These are phyloP conservation scores for Pyricularia sp. DNA, from an alignment of 2,329 filamentous ascomycete genomes.

Conservation along the genomic window DNA sequence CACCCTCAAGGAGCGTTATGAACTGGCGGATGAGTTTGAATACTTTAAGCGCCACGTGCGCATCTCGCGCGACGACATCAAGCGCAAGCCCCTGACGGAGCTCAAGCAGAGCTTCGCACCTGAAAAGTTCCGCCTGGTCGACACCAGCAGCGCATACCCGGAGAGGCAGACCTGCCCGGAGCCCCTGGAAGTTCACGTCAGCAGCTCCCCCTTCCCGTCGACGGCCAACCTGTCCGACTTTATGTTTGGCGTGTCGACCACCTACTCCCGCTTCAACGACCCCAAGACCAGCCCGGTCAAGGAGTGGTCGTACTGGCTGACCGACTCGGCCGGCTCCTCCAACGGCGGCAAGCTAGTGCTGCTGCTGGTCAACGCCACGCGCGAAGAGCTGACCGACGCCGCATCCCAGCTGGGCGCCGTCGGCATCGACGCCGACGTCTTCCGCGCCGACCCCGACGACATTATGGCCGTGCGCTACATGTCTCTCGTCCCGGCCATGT, in stretches of 20 bases:
- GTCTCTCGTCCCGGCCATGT: constrained; percentile 43
- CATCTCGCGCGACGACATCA: constrained; percentile 38
- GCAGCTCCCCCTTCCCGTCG: constrained; percentile 38
- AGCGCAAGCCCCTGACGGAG: constrained; percentile 41
- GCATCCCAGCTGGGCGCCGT: constrained; percentile 33
- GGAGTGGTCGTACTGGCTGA: constrained; percentile 53
- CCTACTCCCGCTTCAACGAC: constrained; percentile 43
- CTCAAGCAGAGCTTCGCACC: constrained; percentile 37
- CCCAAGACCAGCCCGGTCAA: constrained; percentile 41
- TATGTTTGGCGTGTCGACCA: constrained; percentile 51
- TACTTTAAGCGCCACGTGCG: constrained; percentile 47
- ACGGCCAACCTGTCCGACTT: constrained; percentile 46
- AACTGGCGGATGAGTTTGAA: constrained; percentile 40
- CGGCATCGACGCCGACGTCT: constrained; percentile 49
- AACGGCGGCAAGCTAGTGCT: constrained; percentile 49
- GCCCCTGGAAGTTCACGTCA: constrained; percentile 40
- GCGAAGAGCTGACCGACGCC: constrained; percentile 40
- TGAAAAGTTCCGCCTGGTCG: constrained; percentile 34
- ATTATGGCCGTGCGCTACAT: constrained; percentile 52
- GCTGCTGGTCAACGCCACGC: constrained; percentile 41
- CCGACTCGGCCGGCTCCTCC: constrained; percentile 42
- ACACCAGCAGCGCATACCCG: constrained; percentile 27
- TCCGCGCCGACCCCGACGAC: constrained; percentile 40
- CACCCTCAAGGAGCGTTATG: constrained; percentile 34
- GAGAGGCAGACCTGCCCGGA: constrained; percentile 32